Evolutionary conservation across 2,329 filamentous ascomycete species (phyloP).

Genomic region (Cladophialophora chaetospira): DNA sequence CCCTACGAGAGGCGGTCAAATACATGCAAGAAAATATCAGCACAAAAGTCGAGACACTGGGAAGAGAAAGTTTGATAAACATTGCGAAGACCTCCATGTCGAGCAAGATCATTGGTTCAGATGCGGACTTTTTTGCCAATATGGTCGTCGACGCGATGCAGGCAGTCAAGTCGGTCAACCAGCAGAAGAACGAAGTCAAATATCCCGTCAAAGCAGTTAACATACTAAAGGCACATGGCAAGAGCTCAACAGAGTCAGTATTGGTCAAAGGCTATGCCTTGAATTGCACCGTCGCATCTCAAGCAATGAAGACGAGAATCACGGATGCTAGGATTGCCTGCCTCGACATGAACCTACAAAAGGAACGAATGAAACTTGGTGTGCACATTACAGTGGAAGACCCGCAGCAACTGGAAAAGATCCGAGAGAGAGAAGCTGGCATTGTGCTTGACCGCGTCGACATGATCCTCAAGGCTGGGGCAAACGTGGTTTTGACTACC

Average conservation of each 20-base stretch:
- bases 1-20: constrained; percentile 92
- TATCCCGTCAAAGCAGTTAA: constrained; percentile 99
- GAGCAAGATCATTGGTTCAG: constrained; percentile 95
- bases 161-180: constrained; percentile 87
- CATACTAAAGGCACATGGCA: constrained; percentile 96
- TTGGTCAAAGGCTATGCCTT: constrained; percentile 95
- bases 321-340: constrained; percentile 95
- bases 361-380: constrained; percentile 98
- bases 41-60: constrained; percentile 89
- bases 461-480: constrained; percentile 95
- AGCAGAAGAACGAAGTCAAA: constrained; percentile 81
- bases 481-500: constrained; percentile 93
- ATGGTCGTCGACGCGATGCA: constrained; percentile 97
- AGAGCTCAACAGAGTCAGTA: constrained; percentile 83
- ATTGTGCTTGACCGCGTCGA: constrained; percentile 94
- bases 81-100: constrained; percentile 99
- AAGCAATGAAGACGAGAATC: constrained; percentile 94
- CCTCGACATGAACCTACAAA: constrained; percentile 97
- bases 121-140: constrained; percentile 95
- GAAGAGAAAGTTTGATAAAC: constrained; percentile 84
- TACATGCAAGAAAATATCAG: constrained; percentile 99
- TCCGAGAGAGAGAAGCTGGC: constrained; percentile 85
- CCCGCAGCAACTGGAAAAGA: constrained; percentile 95
- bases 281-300: constrained; percentile 97
- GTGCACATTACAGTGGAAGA: constrained; percentile 98